Percentiles rank a stretch among this genome's conserved stretches.
Evolutionary conservation across 257 asterid species (phyloP).

Genomic region (Lithospermum erythrorhizon): DNA sequence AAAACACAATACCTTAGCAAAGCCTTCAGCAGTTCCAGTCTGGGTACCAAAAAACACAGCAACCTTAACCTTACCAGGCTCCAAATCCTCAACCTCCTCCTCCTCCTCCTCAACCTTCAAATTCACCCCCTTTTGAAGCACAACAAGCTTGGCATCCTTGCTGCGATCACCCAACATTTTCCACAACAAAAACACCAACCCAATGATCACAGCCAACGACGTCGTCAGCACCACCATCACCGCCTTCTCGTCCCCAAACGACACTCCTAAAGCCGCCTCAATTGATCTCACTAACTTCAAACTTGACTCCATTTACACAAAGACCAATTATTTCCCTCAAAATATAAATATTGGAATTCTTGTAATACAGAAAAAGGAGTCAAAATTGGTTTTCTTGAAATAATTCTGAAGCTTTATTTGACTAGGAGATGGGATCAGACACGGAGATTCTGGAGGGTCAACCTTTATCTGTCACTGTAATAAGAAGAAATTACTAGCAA

Average conservation of each 20-base stretch:
- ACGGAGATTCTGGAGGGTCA: too few relatives aligned
- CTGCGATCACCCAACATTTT: slow-evolving; percentile 52
- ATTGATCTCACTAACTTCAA: slow-evolving; percentile 42
- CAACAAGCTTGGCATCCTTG: slow-evolving; percentile 31
- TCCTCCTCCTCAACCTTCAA: slow-evolving; percentile 9
- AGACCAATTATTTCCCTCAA: too few relatives aligned
- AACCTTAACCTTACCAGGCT: slow-evolving; percentile 46
- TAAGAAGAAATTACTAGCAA: too few relatives aligned
- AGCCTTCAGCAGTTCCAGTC: slow-evolving; percentile 84
- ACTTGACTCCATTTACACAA: slow-evolving; percentile 26
- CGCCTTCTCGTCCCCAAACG: slow-evolving; percentile 33
- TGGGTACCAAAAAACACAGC: slow-evolving; percentile 69
- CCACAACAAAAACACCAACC: slow-evolving; percentile 39
- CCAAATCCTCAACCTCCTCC: slow-evolving; percentile 44
- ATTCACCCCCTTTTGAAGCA: slow-evolving; percentile 28
- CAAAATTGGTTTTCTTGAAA: too few relatives aligned
- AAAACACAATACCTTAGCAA: slow-evolving; percentile 45
- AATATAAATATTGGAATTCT: too few relatives aligned
- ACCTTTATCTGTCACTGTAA: too few relatives aligned
- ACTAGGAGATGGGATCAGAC: too few relatives aligned
- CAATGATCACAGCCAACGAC: slow-evolving; percentile 49
- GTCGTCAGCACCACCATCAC: slow-evolving; percentile 42
- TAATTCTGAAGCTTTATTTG: too few relatives aligned
- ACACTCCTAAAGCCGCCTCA: slow-evolving; percentile 47
- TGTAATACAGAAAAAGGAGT: too few relatives aligned